Evolutionary conservation across 257 asterid genomes (phyloP), one percentile per base, ranked within the genome.

Genomic region (Cordia subcordata): DNA sequence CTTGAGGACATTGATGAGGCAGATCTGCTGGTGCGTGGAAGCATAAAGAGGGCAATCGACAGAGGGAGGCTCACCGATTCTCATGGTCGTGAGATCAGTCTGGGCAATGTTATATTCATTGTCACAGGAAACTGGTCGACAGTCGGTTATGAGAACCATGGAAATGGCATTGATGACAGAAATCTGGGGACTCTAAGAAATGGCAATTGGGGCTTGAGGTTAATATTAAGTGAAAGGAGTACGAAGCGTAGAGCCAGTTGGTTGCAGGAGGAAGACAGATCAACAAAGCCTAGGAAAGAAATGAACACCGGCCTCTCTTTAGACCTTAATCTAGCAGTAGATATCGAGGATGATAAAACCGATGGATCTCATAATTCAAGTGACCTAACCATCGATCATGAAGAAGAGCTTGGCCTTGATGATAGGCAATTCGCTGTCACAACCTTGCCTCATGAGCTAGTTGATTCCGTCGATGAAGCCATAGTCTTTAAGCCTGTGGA

Each of bases 71-170:
- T 92, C 12, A 58, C 79, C 0, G 96, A 88, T 74, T 86, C 99
- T 11, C 85, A 84, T 44, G 97, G 99, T 13, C 89, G 95, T 5
- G 99, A 88, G 72, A 83, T 82, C 27, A 71, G 90, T 63, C 88
- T 92, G 8, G 97, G 99, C 32, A 92, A 86, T 46, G 81, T 84
- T 53, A 67, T 88, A 50, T 88, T 88, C 70, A 73, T 92, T 51
- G 77, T 92, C 21, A 65, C 94, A 0, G 97, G 99, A 8, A 86
- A 84, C 60, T 92, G 99, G 99, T 86, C 99, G 3, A 63, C 81
- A 1, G 40, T 76, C 5, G 65, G 71, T 44, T 65, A 65, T 0
- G 79, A 77, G 42, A 76, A 69, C 44, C n/a, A 78, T 23, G 72
- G 74, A 11, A 68, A 63, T 22, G 68, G 70, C 39, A 62, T 77